Percentiles rank a stretch among this genome's conserved stretches.
phyloP scores from a whole-genome alignment of 257 asterid species.

The Gentiana dahurica region DNA sequence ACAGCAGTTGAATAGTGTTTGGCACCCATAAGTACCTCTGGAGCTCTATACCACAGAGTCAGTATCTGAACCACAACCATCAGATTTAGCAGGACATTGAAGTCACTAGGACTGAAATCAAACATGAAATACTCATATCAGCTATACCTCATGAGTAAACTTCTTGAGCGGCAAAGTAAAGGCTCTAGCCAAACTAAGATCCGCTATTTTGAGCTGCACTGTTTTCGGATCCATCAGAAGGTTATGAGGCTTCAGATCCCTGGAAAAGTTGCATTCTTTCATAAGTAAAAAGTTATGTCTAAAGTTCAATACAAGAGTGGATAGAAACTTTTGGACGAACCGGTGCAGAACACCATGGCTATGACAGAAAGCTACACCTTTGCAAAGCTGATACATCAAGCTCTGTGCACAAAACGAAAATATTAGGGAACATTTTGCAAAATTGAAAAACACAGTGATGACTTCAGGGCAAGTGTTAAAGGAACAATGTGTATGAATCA shows the following conservation, averaged over 20 bases:
- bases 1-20: conserved; percentile 96
- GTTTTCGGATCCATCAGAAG: conserved; percentile 95
- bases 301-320: no score
- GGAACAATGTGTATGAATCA: not conserved
- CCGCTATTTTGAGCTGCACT: conserved; percentile 87
- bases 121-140: no score
- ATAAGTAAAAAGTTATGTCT: no score
- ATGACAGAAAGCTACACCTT: conserved; percentile 92
- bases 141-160: conserved; percentile 82
- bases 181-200: conserved; percentile 90
- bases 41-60: conserved; percentile 99
- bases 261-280: conserved; percentile 3
- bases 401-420: conserved; percentile 24
- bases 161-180: conserved; percentile 90
- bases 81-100: no score
- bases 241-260: conserved; percentile 98
- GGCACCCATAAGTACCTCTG: conserved; percentile 94
- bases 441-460: no score
- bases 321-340: conserved; percentile 15
- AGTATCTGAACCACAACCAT: conserved; percentile 42
- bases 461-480: not conserved
- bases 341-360: conserved; percentile 90
- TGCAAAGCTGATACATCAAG: conserved; percentile 86
- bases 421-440: no score
- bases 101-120: no score